Evolutionary conservation across 2,329 filamentous ascomycete genomes (phyloP).

Genomic region (Pseudogymnoascus sp.): DNA sequence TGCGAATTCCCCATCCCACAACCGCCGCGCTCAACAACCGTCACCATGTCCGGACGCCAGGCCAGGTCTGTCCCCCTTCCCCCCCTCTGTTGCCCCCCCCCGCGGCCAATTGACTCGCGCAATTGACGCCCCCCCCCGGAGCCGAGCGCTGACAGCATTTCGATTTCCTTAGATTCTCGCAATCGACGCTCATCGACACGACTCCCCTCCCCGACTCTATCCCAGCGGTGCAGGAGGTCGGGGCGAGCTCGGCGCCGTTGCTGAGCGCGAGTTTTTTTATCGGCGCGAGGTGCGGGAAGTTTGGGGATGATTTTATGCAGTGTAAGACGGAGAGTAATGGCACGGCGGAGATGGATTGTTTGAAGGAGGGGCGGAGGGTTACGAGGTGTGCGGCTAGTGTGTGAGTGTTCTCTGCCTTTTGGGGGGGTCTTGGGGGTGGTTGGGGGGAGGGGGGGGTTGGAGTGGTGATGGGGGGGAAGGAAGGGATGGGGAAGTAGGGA

Average conservation of each 20-base stretch:
- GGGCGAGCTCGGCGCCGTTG: constrained; percentile 84
- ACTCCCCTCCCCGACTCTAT: constrained; percentile 88
- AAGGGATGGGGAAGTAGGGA: background rate
- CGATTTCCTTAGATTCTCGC: constrained; percentile 67
- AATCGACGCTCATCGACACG: constrained; percentile 87
- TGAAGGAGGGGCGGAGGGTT: constrained; percentile 93
- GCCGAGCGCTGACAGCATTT: constrained; percentile 20
- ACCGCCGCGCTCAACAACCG: constrained; percentile 29
- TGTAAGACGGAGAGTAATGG: constrained; percentile 95
- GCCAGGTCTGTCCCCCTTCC: constrained; percentile 39
- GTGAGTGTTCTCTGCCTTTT: constrained; percentile 38
- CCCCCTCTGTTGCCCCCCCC: background rate
- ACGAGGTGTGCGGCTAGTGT: constrained; percentile 94
- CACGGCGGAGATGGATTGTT: constrained; percentile 82
- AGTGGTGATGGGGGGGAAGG: background rate
- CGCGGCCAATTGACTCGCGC: constrained; percentile 10
- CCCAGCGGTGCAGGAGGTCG: constrained; percentile 88
- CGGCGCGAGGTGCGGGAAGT: constrained; percentile 84
- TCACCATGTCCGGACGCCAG: constrained; percentile 52
- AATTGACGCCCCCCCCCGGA: constrained; percentile 13
- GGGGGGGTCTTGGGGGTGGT: constrained; percentile 32
- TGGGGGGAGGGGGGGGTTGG: background rate
- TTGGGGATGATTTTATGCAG: constrained; percentile 99
- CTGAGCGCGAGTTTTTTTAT: constrained; percentile 94
- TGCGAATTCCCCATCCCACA: constrained; percentile 20